Base-by-base conservation (phyloP, 2,329 filamentous ascomycete genomes). In the Fusarium sp. region DNA sequence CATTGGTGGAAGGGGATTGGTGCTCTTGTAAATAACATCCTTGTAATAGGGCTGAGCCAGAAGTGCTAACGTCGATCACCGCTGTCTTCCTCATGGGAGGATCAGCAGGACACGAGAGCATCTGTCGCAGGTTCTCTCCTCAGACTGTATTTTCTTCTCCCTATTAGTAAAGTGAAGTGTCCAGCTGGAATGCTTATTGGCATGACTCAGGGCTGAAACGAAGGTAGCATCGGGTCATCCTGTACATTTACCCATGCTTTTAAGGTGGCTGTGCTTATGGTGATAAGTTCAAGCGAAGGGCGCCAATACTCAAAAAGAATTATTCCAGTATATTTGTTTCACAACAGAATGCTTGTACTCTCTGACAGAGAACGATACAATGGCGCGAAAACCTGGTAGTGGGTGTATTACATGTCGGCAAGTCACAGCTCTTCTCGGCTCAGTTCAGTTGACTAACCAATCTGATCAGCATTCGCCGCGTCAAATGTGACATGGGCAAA, bases 401-500 rank as follows among this genome's bases (percentile, higher is more conserved):
- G 74, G 74, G 16, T 76, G 74, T 25, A 72, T 76, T 22, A 76
- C 74, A 22, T 76, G 74, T 15, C 74, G 74, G 73, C 73, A 68
- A 62, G 73, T 52, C 30, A 14, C 25, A 16, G 3, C 12, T 2
- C 14, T 11, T 9, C 4, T 9, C 1, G 4, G 8, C 7, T 16
- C 42, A 12, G 6, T 10, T 11, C 3, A 7, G 18, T 15, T 18
- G 0, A 30, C 46, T 50, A 6, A 52, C 12, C 24, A 38, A 58
- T 38, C 6, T 8, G 14, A 12, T 24, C 4, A 80, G 78, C 40
- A 79, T 81, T 45, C 79, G 79, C 2, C 78, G 78, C 24, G 76
- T 81, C 5, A 80, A 80, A 47, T 81, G 79, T 59, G 79, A 81
- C 59, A 77, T 79, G 66, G 54, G 64, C 18, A 77, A 75, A 40